Conservation (phyloP, 2,329 filamentous ascomycete species). For the Epichloe sp. region DNA sequence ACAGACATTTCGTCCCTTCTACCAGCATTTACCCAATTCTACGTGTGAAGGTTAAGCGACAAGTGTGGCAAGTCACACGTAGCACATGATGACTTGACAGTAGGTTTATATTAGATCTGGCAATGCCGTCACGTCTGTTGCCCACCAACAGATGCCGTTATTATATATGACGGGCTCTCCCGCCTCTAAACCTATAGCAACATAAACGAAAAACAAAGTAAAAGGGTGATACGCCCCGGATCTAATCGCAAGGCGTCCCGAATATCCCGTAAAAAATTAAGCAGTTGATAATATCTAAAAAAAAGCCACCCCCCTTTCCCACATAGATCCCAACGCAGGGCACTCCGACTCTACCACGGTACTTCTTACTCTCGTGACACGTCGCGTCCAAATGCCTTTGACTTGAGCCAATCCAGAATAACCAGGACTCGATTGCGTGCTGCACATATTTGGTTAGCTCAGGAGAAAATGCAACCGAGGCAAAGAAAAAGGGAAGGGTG, state of each 20-base stretch:
- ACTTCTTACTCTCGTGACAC: slow-evolving; percentile 62
- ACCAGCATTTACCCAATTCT: too few relatives aligned
- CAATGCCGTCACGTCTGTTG: background rate
- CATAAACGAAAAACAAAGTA: background rate
- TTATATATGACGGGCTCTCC: background rate
- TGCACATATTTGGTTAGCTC: slow-evolving; percentile 23
- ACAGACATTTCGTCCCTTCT: too few relatives aligned
- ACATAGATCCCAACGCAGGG: background rate
- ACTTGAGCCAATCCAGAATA: slow-evolving; percentile 90
- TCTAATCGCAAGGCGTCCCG: background rate
- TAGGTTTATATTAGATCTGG: background rate
- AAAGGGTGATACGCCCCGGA: background rate
- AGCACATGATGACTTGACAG: background rate
- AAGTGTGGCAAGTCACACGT: too few relatives aligned
- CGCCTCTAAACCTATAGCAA: background rate
- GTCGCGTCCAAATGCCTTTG: slow-evolving; percentile 90
- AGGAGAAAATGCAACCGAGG: background rate
- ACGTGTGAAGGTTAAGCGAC: too few relatives aligned
- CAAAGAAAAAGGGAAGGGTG: background rate
- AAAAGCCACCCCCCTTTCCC: background rate
- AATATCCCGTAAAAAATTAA: background rate
- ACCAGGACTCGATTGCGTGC: slow-evolving; percentile 91
- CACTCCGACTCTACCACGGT: background rate
- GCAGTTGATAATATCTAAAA: background rate
- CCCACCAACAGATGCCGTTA: background rate